A percentile compares a stretch with the other conserved stretches of the same genome.
phyloP scores from a whole-genome alignment of 192 early-diverging fungal species.

The Dissophora globulifera region DNA sequence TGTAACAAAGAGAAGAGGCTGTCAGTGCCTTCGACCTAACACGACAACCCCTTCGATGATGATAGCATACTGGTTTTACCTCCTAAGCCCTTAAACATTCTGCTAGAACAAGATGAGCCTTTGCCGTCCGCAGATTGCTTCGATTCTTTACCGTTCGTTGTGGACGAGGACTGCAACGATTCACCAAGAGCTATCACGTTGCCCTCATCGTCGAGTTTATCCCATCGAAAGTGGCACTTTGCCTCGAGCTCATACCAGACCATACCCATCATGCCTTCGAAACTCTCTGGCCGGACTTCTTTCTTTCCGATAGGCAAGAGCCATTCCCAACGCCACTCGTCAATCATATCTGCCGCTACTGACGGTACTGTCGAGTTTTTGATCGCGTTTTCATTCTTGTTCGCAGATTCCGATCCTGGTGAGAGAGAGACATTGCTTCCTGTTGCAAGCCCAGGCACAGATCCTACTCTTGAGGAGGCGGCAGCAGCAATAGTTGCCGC shows the following conservation, averaged over 20 bases:
- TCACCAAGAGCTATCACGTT: neutral
- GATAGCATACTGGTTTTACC: too few species aligned
- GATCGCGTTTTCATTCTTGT: too few species aligned
- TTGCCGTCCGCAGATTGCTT: neutral
- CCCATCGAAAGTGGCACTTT: conserved; percentile 46
- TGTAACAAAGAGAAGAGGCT: neutral
- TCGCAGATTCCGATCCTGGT: too few species aligned
- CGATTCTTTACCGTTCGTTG: too few species aligned
- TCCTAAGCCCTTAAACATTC: conserved; percentile 21
- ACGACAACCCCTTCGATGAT: too few species aligned
- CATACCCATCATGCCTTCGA: conserved; percentile 37
- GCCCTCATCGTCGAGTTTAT: conserved; percentile 23
- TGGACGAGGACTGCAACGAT: neutral
- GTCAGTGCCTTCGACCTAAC: neutral
- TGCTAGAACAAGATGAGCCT: conserved; percentile 4
- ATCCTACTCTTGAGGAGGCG: too few species aligned
- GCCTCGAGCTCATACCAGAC: conserved; percentile 52
- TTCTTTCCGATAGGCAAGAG: conserved; percentile 28
- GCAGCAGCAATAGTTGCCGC: conserved; percentile 6
- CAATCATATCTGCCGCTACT: neutral
- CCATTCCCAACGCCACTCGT: conserved; percentile 51
- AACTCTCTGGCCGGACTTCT: conserved; percentile 35
- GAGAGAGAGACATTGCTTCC: too few species aligned
- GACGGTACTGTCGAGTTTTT: too few species aligned
- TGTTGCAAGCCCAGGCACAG: too few species aligned